These are phyloP conservation scores for Fraxinus sp. DNA, from an alignment of 305 asterid genomes.

Conservation along the genomic window DNA sequence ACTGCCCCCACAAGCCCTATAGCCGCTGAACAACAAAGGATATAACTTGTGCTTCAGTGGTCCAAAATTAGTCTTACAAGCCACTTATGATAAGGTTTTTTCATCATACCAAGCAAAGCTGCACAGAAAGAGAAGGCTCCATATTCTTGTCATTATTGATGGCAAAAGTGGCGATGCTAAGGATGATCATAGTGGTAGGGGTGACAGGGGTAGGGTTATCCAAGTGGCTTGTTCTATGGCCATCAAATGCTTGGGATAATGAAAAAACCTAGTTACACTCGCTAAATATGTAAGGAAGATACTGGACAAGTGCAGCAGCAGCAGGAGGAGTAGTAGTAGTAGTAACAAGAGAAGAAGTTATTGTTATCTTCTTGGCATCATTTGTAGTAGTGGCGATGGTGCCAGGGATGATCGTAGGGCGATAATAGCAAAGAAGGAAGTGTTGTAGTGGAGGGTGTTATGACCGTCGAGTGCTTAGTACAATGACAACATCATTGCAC, in stretches of 20 bases:
- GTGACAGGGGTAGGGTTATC: background rate
- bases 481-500: background rate
- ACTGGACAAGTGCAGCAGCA: background rate
- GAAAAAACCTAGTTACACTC: background rate
- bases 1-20: background rate
- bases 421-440: background rate
- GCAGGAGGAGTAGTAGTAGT: background rate
- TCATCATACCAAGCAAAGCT: background rate
- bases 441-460: background rate
- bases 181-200: background rate
- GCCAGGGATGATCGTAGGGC: background rate
- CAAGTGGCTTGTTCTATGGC: background rate
- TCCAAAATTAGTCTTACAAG: background rate
- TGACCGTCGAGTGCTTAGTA: background rate
- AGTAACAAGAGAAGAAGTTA: background rate
- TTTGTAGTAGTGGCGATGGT: background rate
- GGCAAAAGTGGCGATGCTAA: background rate
- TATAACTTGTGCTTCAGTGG: background rate
- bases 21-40: background rate
- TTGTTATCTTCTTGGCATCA: background rate
- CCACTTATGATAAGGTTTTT: background rate
- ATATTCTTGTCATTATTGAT: background rate
- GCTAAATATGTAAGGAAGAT: background rate
- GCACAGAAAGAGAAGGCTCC: background rate
- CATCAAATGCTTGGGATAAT: background rate